These are phyloP conservation scores for Austropuccinia psidii DNA, from an alignment of 1,284 basidiomycete species.

Conservation along the genomic window DNA sequence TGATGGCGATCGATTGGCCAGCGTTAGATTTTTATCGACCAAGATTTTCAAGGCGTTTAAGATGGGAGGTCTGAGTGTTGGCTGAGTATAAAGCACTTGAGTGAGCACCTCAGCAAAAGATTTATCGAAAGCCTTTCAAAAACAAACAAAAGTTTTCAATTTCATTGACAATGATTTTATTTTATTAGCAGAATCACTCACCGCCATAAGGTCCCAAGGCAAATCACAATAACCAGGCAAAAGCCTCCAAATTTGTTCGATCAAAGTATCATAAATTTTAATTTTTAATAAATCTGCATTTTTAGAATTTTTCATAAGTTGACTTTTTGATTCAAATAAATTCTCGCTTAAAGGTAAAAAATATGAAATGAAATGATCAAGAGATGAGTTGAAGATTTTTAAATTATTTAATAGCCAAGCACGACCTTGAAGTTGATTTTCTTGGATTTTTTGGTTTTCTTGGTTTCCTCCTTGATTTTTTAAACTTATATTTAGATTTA, in stretches of 20 bases:
- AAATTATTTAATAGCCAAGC: constrained; percentile 68
- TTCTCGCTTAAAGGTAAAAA: constrained; percentile 90
- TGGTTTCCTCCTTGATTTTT: constrained; percentile 32
- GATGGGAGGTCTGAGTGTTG: constrained; percentile 70
- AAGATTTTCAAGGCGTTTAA: constrained; percentile 71
- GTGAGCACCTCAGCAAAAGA: constrained; percentile 79
- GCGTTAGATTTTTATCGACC: constrained; percentile 62
- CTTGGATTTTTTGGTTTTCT: constrained; percentile 15
- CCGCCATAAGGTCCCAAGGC: constrained; percentile 63
- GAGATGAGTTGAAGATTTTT: constrained; percentile 65
- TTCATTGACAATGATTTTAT: background rate
- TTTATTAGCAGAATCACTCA: constrained; percentile 35
- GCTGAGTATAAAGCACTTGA: constrained; percentile 80
- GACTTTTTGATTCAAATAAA: constrained; percentile 60
- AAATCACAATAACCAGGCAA: constrained; percentile 63
- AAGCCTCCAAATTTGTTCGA: constrained; percentile 80
- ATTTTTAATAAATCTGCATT: constrained; percentile 66
- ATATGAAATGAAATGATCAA: constrained; percentile 76
- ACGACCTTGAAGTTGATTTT: constrained; percentile 52
- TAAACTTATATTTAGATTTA: constrained; percentile 83
- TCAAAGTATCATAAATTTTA: constrained; percentile 86
- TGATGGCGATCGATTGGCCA: constrained; percentile 9
- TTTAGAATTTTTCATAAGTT: constrained; percentile 66
- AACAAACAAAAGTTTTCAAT: background rate
- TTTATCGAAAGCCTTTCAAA: constrained; percentile 58